phyloP scores from a whole-genome alignment of 768 basidiomycete genomes.

The Pulveroboletus sp. region DNA sequence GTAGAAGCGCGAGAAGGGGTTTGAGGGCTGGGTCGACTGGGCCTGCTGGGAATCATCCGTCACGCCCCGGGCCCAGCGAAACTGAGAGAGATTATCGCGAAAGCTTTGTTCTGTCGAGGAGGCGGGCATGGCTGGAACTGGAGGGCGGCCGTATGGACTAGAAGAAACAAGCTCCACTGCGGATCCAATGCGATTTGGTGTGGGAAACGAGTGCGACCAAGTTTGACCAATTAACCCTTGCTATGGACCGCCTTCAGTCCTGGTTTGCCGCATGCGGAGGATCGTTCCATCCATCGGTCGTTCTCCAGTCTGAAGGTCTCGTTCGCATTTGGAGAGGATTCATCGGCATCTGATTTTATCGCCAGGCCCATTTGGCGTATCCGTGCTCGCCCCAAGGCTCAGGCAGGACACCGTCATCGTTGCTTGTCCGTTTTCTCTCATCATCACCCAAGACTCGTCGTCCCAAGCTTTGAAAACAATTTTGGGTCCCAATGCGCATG shows the following conservation, averaged over 20 bases:
- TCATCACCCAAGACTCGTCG: slow-evolving; percentile 54
- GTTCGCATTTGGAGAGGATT: background rate
- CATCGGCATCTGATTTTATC: slow-evolving; percentile 5
- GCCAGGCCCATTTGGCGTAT: slow-evolving; percentile 43
- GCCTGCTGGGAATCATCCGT: slow-evolving; percentile 64
- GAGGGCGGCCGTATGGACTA: too few relatives aligned
- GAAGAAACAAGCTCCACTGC: background rate
- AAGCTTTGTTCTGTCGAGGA: slow-evolving; percentile 59
- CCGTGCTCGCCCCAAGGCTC: slow-evolving; percentile 47
- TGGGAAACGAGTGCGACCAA: background rate
- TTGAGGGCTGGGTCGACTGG: slow-evolving; percentile 34
- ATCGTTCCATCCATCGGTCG: slow-evolving; percentile 43
- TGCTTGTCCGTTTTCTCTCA: slow-evolving; percentile 62
- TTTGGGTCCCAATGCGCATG: slow-evolving; percentile 25
- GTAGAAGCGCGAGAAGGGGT: slow-evolving; percentile 86
- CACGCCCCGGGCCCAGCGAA: slow-evolving; percentile 76
- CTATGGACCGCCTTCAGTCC: slow-evolving; percentile 32
- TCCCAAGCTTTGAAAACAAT: slow-evolving; percentile 39
- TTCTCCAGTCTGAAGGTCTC: slow-evolving; percentile 43
- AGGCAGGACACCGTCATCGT: slow-evolving; percentile 51
- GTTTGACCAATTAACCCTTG: background rate
- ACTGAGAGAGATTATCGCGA: slow-evolving; percentile 71
- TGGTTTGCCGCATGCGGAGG: slow-evolving; percentile 53
- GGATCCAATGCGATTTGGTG: background rate
- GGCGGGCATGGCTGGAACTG: slow-evolving; percentile 1